Evolutionary conservation across 2,329 filamentous ascomycete species (phyloP), one percentile per base, ranked within the genome.

Genomic region (Pseudogymnoascus verrucosus): DNA sequence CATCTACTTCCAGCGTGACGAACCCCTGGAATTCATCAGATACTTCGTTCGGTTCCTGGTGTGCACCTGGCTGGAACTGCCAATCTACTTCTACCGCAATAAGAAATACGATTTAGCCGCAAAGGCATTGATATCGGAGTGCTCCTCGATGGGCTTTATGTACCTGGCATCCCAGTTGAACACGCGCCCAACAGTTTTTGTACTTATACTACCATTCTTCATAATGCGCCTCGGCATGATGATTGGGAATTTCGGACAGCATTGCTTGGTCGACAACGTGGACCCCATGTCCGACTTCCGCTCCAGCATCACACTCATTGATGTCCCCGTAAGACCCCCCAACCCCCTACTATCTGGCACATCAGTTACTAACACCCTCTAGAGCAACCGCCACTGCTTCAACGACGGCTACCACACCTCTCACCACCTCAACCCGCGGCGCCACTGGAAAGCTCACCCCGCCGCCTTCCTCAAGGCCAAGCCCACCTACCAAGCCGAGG

Each of bases 161-260:
- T 80, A 79, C 69, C 69, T 78, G 51, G 74, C 86, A 67, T 82
- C 80, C 64, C 75, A 72, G 5, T 74, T 80, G 59, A 83, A 86
- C 72, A 71, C 78, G 19, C 65, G 65, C 28, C 69, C 70, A 36
- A 83, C 88, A 0, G 71, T 84, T 4, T 90, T 88, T 69, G 85
- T 85, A 0, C 81, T 90, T 28, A 69, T 92, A 1, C 71, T 91
- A 1, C 90, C 90, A 0, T 79, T 93, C 19, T 68, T 83, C 2
- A 74, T 88, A 31, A 80, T 93, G 74, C 82, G 90, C 0, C 69
- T 90, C 16, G 89, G 86, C 0, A 74, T 93, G 67, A 93, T 93
- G 90, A 80, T 90, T 6, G 90, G 90, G 1, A 93, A 93, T 72
- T 93, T 89, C 89, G 90, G 89, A 3, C 90, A 93, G 72, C 90